A percentile compares a stretch with the other conserved stretches of the same genome.
phyloP scores from a whole-genome alignment of 495 filamentous ascomycete genomes.

The Penicillium daleae region DNA sequence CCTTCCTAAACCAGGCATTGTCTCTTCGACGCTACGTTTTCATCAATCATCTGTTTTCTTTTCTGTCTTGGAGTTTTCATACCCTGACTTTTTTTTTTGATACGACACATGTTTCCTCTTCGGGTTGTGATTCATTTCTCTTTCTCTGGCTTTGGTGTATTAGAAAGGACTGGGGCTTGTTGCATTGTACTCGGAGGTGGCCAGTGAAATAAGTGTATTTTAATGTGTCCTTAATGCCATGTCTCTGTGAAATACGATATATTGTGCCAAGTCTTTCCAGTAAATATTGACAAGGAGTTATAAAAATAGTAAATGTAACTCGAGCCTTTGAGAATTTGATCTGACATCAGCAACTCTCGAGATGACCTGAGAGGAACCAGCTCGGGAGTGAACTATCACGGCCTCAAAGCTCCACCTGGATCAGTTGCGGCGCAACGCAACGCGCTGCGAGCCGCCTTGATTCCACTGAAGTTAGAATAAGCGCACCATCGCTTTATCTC shows the following conservation, averaged over 20 bases:
- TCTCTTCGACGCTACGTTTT: constrained; percentile 1
- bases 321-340: neutral
- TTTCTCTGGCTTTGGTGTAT: neutral
- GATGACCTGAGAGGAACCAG: neutral
- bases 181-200: constrained; percentile 6
- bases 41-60: constrained; percentile 5
- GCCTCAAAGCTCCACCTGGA: neutral
- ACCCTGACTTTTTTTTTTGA: constrained; percentile 22
- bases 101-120: constrained; percentile 16
- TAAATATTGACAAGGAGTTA: neutral
- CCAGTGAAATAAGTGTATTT: constrained; percentile 3
- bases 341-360: neutral
- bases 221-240: constrained; percentile 15
- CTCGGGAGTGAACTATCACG: neutral
- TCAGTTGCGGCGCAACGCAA: constrained; percentile 17
- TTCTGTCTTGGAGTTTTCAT: constrained; percentile 17
- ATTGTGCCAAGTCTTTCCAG: neutral
- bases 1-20: constrained; percentile 16
- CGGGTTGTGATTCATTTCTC: constrained; percentile 7
- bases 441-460: neutral
- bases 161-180: constrained; percentile 24
- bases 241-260: constrained; percentile 11
- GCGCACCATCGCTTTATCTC: neutral
- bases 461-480: constrained; percentile 16
- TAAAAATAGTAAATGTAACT: neutral